These are phyloP conservation scores for Wickerhamomyces ciferrii DNA, from an alignment of 805 yeast species.

Conservation along the genomic window DNA sequence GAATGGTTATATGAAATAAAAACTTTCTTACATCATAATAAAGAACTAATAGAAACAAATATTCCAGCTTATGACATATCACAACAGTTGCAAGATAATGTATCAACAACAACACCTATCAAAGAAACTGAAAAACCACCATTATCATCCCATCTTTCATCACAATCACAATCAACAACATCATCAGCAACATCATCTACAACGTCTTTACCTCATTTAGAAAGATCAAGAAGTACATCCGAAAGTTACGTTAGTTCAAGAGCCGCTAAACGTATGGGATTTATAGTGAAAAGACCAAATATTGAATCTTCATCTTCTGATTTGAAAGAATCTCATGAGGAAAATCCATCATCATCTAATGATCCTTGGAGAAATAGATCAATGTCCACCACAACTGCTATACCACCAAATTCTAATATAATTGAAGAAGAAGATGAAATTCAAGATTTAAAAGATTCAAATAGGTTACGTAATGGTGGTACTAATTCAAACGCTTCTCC, in stretches of 20 bases:
- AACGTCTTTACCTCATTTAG: slow-evolving; percentile 16
- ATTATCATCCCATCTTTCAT: neutral
- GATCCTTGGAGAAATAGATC: slow-evolving; percentile 19
- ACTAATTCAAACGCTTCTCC: slow-evolving; percentile 5
- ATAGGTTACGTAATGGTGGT: neutral
- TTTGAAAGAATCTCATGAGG: neutral
- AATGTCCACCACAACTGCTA: slow-evolving; percentile 7
- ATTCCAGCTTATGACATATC: neutral
- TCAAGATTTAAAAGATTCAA: neutral
- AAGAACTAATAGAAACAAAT: neutral
- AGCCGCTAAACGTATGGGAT: slow-evolving; percentile 74
- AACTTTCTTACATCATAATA: slow-evolving; percentile 4
- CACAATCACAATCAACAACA: neutral
- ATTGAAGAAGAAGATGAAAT: neutral
- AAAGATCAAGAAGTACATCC: slow-evolving; percentile 30
- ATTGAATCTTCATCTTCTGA: slow-evolving; percentile 15
- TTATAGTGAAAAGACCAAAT: slow-evolving; percentile 42
- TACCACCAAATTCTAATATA: neutral
- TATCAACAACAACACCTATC: neutral
- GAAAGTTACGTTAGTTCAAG: slow-evolving; percentile 47
- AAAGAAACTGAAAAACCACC: neutral
- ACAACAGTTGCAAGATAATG: slow-evolving; percentile 1
- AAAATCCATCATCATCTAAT: neutral
- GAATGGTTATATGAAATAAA: slow-evolving; percentile 34
- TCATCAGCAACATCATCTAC: slow-evolving; percentile 23